Base-by-base conservation (phyloP, 2,329 filamentous ascomycete species). In the Trichoderma endophyticum region DNA sequence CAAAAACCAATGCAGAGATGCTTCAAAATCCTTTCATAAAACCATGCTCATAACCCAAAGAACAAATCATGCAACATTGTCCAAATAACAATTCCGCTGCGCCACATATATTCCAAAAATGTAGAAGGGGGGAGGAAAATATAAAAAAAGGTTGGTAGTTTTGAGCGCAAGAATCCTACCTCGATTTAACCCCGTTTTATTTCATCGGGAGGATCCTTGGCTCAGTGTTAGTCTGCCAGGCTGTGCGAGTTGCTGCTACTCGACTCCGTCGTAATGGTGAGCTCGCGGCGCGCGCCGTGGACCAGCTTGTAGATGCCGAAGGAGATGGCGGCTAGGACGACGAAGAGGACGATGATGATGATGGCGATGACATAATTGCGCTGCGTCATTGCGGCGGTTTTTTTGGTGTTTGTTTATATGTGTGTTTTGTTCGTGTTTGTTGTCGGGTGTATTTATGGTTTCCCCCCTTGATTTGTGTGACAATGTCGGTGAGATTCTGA, bases 361-460 rank as follows among this genome's bases (percentile, higher is more conserved):
- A 91, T 84, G 76, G 89, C 89, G 80, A 91, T 91, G 77, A 88
- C 87, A 81, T 91, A 86, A 86, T 91, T 91, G 83, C 86, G 82
- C 80, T 91, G 88, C 77, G 86, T 83, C 86, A 88, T 90, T 75
- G 75, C 83, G 79, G 80, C 79, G 78, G 80, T 74, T 48, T 51
- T 72, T 48, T 18, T 60, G 21, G n/a, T 15, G 14, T 21, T n/a
- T 24, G 18, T 61, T 21, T 21, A 21, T 21, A 21, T 21, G 21
- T 21, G 21, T 21, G 21, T 21, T 21, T 21, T 21, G 21, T 21
- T 21, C 21, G 36, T 51, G 36, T 21, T 65, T 32, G n/a, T 48
- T 36, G 14, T 36, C 34, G 34, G 18, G 24, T 6, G 56, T 14
- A 9, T 51, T 12, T 51, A 3, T 21, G 6, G 8, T 12, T 21